Evolutionary conservation across 148 eudicot species (phyloP).

Genomic region (Camellia granthamiana): DNA sequence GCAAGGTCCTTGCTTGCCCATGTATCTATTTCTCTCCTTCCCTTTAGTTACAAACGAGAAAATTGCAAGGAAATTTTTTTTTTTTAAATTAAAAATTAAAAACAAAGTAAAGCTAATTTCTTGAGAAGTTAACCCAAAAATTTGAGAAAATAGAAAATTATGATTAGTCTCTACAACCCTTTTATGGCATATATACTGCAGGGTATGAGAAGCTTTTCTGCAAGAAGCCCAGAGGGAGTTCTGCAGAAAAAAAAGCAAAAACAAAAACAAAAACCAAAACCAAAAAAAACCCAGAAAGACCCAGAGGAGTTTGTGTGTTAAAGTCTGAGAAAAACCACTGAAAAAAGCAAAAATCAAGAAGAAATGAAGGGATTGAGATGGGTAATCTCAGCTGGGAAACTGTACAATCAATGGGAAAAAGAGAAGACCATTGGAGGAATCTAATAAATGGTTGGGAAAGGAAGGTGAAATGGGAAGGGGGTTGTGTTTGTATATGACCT

Average conservation of each 20-base stretch:
- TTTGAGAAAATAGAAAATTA: constrained; percentile 9
- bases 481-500: constrained; percentile 42
- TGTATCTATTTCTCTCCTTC: constrained; percentile 38
- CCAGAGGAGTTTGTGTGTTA: constrained; percentile 27
- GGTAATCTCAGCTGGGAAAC: constrained; percentile 35
- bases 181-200: constrained; percentile 27
- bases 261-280: neutral
- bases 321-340: constrained; percentile 25
- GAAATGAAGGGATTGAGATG: constrained; percentile 32
- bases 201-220: constrained; percentile 23
- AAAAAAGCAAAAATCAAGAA: constrained; percentile 31
- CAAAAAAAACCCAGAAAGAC: constrained; percentile 34
- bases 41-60: constrained; percentile 25
- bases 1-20: constrained; percentile 99
- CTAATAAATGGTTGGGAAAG: constrained; percentile 54
- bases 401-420: constrained; percentile 34
- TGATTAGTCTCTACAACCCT: constrained; percentile 40
- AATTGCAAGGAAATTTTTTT: neutral
- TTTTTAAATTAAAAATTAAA: neutral
- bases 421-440: constrained; percentile 42
- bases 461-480: constrained; percentile 64
- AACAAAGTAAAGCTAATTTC: constrained; percentile 4
- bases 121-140: constrained; percentile 5
- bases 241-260: constrained; percentile 14
- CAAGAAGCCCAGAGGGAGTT: constrained; percentile 36